A percentile compares a stretch with the other conserved stretches of the same genome.
Evolutionary conservation across 257 asterid genomes (phyloP).

Genomic region (Schizonepeta tenuifolia): DNA sequence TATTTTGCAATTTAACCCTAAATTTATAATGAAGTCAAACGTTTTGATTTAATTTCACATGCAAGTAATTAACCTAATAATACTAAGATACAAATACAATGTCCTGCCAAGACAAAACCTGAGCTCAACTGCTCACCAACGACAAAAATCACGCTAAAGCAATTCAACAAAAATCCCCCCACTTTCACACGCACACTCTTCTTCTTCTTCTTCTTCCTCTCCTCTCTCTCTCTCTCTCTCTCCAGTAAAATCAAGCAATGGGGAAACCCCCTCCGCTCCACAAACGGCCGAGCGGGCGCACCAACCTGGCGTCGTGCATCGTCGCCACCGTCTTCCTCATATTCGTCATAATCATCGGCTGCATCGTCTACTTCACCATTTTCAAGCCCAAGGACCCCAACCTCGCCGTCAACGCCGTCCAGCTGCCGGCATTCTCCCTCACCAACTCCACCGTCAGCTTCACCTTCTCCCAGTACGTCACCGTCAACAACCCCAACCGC

Average conservation of each 20-base stretch:
- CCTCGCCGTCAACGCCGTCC: conserved; percentile 73
- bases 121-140: background rate
- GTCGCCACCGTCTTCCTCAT: conserved; percentile 73
- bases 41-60: too few species aligned
- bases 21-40: too few species aligned
- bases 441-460: conserved; percentile 67
- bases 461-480: conserved; percentile 78
- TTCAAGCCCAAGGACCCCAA: conserved; percentile 71
- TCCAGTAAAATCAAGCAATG: conserved; percentile 36
- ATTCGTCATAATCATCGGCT: conserved; percentile 50
- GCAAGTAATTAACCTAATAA: too few species aligned
- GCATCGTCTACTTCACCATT: conserved; percentile 69
- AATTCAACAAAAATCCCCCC: conserved; percentile 20
- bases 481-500: conserved; percentile 75
- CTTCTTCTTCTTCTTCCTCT: background rate
- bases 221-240: conserved; percentile 5
- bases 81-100: too few species aligned
- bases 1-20: too few species aligned
- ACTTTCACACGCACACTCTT: background rate
- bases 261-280: conserved; percentile 48
- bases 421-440: conserved; percentile 76
- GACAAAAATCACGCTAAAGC: conserved; percentile 14
- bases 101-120: too few species aligned
- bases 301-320: conserved; percentile 79
- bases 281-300: conserved; percentile 66